A percentile compares a stretch with the other conserved stretches of the same genome.
Conservation (phyloP, 805 yeast species). For the Yamadazyma ubonensis region DNA sequence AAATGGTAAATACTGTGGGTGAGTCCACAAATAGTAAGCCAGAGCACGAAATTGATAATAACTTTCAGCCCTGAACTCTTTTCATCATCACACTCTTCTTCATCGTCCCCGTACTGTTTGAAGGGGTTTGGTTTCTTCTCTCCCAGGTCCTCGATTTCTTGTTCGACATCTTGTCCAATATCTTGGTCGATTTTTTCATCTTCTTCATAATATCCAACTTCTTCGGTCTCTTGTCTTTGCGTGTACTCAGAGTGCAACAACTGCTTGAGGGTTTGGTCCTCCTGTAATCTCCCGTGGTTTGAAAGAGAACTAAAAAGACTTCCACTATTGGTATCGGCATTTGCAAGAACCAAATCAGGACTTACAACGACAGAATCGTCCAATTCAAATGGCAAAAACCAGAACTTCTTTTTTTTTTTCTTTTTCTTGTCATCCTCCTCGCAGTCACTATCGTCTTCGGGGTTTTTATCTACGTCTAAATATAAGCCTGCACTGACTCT, state of each 20-base stretch:
- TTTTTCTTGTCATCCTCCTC: slow-evolving; percentile 11
- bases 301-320: slow-evolving; percentile 7
- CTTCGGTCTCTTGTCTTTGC: background rate
- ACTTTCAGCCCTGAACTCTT: slow-evolving; percentile 1
- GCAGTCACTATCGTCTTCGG: slow-evolving; percentile 9
- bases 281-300: slow-evolving; percentile 7
- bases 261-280: background rate
- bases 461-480: slow-evolving; percentile 15
- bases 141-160: background rate
- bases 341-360: slow-evolving; percentile 14
- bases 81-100: background rate
- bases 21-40: slow-evolving; percentile 3
- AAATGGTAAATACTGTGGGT: background rate
- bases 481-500: slow-evolving; percentile 21
- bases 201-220: background rate
- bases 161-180: background rate
- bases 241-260: background rate
- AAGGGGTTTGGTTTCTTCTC: background rate
- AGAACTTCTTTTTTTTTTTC: slow-evolving; percentile 16
- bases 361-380: slow-evolving; percentile 7
- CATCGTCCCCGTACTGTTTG: slow-evolving; percentile 8
- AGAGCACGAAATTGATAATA: slow-evolving; percentile 1
- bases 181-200: background rate
- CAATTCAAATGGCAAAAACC: slow-evolving; percentile 19
- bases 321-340: slow-evolving; percentile 3